Conservation (phyloP, 441 rosid genomes). For the Isatis lusitanica region DNA sequence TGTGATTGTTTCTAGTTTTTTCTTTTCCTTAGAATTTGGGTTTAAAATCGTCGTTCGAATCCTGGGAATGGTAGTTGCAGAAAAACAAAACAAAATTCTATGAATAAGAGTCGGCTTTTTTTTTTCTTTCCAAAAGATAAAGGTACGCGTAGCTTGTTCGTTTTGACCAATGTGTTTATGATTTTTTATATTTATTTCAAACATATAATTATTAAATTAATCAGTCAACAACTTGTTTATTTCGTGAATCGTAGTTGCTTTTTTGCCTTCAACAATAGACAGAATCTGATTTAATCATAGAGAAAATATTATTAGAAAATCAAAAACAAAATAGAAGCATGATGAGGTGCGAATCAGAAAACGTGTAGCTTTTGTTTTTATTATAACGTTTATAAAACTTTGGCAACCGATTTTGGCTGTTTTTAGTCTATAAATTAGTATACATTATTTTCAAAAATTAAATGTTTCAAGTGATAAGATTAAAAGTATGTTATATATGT, state of each 20-base stretch:
- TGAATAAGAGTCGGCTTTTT: conserved; percentile 9
- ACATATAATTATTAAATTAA: not conserved
- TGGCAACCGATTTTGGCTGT: conserved; percentile 24
- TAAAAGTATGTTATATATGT: not conserved
- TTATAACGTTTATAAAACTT: conserved; percentile 25
- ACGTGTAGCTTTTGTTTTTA: conserved; percentile 29
- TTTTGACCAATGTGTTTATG: conserved; percentile 21
- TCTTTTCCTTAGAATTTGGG: conserved; percentile 1
- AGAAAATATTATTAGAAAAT: not conserved
- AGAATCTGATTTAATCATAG: not conserved
- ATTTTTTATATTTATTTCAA: not conserved
- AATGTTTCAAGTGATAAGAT: too few relatives aligned
- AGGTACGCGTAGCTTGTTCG: conserved; percentile 15
- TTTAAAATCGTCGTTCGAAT: conserved; percentile 16
- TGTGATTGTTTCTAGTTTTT: not conserved
- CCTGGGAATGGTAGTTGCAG: not conserved
- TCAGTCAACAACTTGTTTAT: conserved; percentile 32
- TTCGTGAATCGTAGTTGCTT: conserved; percentile 20
- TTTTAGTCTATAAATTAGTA: not conserved
- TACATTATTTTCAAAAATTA: too few relatives aligned
- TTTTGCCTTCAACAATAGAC: conserved; percentile 13
- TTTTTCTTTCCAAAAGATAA: not conserved
- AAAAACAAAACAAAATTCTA: not conserved
- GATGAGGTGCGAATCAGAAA: conserved; percentile 8
- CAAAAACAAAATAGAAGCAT: not conserved